A percentile compares a stretch with the other conserved stretches of the same genome.
Evolutionary conservation across 176 grass and related monocot genomes (phyloP).

Genomic region (Hsuehochloa calcarea): DNA sequence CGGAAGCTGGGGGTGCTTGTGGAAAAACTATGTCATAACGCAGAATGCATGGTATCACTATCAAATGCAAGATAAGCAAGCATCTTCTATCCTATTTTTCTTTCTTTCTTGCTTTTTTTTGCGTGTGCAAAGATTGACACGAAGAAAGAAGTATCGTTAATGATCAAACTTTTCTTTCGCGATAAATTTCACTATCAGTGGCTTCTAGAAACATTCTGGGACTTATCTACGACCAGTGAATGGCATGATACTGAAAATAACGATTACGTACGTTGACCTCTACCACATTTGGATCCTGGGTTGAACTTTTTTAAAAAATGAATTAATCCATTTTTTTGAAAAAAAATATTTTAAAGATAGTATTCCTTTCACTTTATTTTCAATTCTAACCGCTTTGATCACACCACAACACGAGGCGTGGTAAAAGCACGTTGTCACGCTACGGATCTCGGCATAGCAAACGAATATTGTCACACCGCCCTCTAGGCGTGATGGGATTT

Average conservation of each 20-base stretch:
- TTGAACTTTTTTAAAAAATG: no score
- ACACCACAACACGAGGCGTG: no score
- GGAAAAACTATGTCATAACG: neutral
- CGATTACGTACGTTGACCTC: neutral
- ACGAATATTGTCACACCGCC: no score
- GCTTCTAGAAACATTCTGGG: slow-evolving; percentile 9
- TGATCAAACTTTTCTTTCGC: neutral
- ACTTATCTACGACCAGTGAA: neutral
- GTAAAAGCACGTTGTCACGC: no score
- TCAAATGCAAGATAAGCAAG: neutral
- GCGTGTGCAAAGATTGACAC: neutral
- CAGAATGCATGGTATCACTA: neutral
- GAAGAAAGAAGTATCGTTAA: neutral
- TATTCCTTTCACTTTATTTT: no score
- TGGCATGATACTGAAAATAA: neutral
- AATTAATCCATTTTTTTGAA: no score
- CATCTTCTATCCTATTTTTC: neutral
- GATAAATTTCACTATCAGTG: neutral
- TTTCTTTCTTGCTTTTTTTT: no score
- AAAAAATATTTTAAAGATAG: no score
- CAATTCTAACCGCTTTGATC: no score
- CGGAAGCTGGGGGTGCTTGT: neutral
- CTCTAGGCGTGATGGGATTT: no score
- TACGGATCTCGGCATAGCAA: no score
- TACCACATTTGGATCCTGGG: neutral